phyloP scores from a whole-genome alignment of 23 red algal species.

The Agarophyton chilense region DNA sequence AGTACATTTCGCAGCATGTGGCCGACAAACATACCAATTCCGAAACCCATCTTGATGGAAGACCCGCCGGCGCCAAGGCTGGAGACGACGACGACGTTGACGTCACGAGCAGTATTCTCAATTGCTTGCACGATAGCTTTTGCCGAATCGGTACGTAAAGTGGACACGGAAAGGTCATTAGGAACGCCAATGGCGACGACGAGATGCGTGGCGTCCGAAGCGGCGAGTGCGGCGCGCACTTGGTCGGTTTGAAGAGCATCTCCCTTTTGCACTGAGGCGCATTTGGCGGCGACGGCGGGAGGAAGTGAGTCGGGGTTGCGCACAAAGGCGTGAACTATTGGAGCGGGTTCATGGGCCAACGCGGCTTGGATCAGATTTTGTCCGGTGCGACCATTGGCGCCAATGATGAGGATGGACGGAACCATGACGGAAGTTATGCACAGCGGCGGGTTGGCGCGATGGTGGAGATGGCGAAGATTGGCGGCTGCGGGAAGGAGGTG shows the following conservation, averaged over 20 bases:
- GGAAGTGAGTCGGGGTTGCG: slow-evolving; percentile 45
- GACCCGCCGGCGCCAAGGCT: slow-evolving; percentile 52
- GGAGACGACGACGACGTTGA: slow-evolving; percentile 51
- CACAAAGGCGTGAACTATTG: slow-evolving; percentile 43
- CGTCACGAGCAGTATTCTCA: background rate
- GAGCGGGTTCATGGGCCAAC: background rate
- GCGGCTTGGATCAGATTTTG: slow-evolving; percentile 32
- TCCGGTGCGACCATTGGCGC: slow-evolving; percentile 58
- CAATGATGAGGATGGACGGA: slow-evolving; percentile 57
- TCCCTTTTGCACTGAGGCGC: slow-evolving; percentile 36
- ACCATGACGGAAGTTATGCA: background rate
- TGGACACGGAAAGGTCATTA: background rate
- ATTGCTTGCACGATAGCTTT: slow-evolving; percentile 21
- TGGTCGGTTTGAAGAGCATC: slow-evolving; percentile 6
- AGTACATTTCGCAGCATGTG: slow-evolving; percentile 38
- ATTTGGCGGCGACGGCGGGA: background rate
- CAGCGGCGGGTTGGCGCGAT: background rate
- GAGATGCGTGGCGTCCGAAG: background rate
- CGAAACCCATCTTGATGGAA: slow-evolving; percentile 39
- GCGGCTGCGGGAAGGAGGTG: background rate
- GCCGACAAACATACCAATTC: slow-evolving; percentile 2
- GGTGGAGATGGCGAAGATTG: background rate
- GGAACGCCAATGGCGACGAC: slow-evolving; percentile 43
- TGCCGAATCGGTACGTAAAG: slow-evolving; percentile 22
- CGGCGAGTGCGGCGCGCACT: slow-evolving; percentile 2